Evolutionary conservation across 1,284 basidiomycete species (phyloP).

Genomic region (Fistulinella cinereoalba): DNA sequence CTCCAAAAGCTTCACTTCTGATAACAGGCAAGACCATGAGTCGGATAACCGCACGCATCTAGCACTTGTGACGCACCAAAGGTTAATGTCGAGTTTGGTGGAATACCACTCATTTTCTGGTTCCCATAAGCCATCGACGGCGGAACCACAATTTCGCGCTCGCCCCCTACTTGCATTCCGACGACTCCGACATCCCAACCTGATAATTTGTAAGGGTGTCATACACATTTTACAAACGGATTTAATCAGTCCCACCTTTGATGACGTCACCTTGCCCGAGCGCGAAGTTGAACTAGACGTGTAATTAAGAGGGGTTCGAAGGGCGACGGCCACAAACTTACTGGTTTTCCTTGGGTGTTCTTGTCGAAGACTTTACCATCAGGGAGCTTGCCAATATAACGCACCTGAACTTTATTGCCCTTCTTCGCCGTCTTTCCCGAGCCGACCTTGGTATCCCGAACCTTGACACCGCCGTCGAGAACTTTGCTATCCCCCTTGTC

Average conservation of each 20-base stretch:
- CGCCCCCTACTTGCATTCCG: conserved; percentile 91
- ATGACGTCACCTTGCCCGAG: conserved; percentile 91
- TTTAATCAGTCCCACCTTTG: conserved; percentile 53
- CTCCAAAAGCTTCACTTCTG: conserved; percentile 72
- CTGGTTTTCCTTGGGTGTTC: conserved; percentile 86
- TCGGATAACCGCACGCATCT: conserved; percentile 1
- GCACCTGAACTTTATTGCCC: conserved; percentile 82
- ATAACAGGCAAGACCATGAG: conserved; percentile 3
- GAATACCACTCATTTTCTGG: conserved; percentile 50
- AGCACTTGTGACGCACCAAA: conserved; percentile 57
- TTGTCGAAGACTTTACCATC: conserved; percentile 88
- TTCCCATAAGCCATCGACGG: conserved; percentile 70
- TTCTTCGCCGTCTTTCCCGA: conserved; percentile 82
- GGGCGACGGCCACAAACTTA: conserved; percentile 36
- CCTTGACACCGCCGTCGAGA: conserved; percentile 73
- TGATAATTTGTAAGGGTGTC: conserved; percentile 29
- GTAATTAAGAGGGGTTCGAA: conserved; percentile 6
- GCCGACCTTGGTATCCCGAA: conserved; percentile 78
- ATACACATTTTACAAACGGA: background rate
- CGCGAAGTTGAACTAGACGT: conserved; percentile 72
- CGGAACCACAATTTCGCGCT: conserved; percentile 81
- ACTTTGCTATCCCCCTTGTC: conserved; percentile 39
- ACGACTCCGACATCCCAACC: conserved; percentile 91
- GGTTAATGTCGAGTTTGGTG: conserved; percentile 64
- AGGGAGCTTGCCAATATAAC: conserved; percentile 86